Base-by-base conservation (phyloP, 2,329 filamentous ascomycete species). In the Pseudogymnoascus sp. region DNA sequence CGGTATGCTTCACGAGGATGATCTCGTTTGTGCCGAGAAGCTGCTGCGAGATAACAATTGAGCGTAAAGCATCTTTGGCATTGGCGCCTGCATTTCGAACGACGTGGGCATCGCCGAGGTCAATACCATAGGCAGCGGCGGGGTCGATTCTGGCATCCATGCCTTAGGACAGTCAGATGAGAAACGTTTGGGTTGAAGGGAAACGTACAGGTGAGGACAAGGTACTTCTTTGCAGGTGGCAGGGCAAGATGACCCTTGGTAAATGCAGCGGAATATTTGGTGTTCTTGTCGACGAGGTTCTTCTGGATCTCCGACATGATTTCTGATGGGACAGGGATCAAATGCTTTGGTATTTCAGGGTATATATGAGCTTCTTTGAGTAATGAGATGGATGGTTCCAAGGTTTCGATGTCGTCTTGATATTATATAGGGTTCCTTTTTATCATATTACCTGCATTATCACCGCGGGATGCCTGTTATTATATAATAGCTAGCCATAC, bases 81-180 rank as follows among this genome's bases (percentile, higher is more conserved):
- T 82, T 85, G 1, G 79, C 89, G 2, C 88, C 88, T 8, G 87
- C 88, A 67, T 92, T 93, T 64, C 89, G 85, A 65, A 92, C 88
- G 34, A 92, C 84, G 74, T 95, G 90, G 0, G 90, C 90, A 67
- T 92, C 88, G 42, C 90, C 90, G 16, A 90, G 82, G 18, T 81
- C 77, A 63, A 93, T 87, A 7, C 87, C 88, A 62, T 91, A 88
- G 1, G 88, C 88, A 11, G 82, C 77, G 2, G 84, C 81, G 0
- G 90, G 85, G 69, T 93, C 82, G 68, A 87, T 78, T 61, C 90
- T 85, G 4, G 90, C 88, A 71, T 95, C 90, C 89, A 95, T 95
- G 75, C 90, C 95, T 60, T 0, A 89, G 90, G 49, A 93, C 81
- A 82, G 28, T 18, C 11, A 36, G 46, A 21, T 8, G 23, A 53